phyloP scores from a whole-genome alignment of 1,284 basidiomycete genomes.

The Cryptococcus jaspeensis region DNA sequence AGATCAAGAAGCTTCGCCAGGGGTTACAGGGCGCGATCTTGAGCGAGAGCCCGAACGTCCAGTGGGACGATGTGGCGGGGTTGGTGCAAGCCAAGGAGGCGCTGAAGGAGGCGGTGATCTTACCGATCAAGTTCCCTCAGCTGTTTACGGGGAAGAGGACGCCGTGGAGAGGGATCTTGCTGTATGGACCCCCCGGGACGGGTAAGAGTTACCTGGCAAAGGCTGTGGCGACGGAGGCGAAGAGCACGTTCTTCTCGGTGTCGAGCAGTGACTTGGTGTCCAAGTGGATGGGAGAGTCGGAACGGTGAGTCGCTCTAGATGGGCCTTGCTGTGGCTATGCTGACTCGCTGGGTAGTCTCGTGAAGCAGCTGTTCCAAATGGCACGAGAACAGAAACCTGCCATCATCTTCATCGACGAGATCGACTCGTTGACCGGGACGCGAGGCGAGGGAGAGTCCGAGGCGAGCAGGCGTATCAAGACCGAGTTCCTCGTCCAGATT shows the following conservation, averaged over 20 bases:
- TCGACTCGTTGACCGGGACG: slow-evolving; percentile 92
- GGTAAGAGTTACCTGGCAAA: slow-evolving; percentile 92
- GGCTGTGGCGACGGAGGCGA: slow-evolving; percentile 97
- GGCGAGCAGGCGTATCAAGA: slow-evolving; percentile 94
- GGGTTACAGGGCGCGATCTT: slow-evolving; percentile 86
- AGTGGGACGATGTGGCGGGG: slow-evolving; percentile 98
- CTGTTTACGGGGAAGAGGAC: slow-evolving; percentile 97
- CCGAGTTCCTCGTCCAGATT: slow-evolving; percentile 97
- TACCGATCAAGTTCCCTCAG: slow-evolving; percentile 98
- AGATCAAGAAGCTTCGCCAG: slow-evolving; percentile 90
- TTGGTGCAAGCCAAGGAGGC: slow-evolving; percentile 92
- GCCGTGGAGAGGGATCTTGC: slow-evolving; percentile 91
- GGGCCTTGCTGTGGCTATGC: not conserved
- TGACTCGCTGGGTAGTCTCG: slow-evolving; percentile 61
- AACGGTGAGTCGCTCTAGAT: slow-evolving; percentile 64
- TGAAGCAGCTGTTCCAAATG: slow-evolving; percentile 95
- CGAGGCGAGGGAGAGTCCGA: slow-evolving; percentile 96
- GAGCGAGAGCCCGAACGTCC: slow-evolving; percentile 91
- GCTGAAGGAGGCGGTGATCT: slow-evolving; percentile 95
- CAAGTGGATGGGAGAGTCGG: slow-evolving; percentile 99
- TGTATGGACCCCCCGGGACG: slow-evolving; percentile 93
- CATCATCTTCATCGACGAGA: slow-evolving; percentile 99
- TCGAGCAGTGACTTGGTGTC: slow-evolving; percentile 93
- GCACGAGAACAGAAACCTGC: slow-evolving; percentile 94
- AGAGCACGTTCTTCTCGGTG: slow-evolving; percentile 97